Evolutionary conservation across 2,329 filamentous ascomycete genomes (phyloP).

Genomic region (Phialemoniopsis sp.): DNA sequence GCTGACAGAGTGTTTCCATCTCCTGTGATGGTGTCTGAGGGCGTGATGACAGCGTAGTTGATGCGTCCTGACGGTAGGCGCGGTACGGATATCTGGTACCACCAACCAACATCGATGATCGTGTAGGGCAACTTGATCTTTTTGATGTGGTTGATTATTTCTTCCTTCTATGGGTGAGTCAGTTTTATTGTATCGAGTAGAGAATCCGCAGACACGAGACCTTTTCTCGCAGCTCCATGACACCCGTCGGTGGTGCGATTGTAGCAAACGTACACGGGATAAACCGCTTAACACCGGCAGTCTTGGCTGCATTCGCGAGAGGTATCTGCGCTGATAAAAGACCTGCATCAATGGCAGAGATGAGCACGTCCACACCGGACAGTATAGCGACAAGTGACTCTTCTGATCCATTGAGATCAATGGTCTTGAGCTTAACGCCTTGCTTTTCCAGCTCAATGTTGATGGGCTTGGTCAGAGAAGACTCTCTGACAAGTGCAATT

Average conservation of each 20-base stretch:
- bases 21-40: conserved; percentile 32
- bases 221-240: conserved; percentile 9
- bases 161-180: conserved; percentile 36
- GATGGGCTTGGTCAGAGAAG: conserved; percentile 1
- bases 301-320: conserved; percentile 21
- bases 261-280: conserved; percentile 12
- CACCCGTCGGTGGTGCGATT: conserved; percentile 6
- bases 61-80: conserved; percentile 21
- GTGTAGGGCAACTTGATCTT: conserved; percentile 47
- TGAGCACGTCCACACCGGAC: conserved; percentile 19
- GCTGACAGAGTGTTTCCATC: conserved; percentile 37
- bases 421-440: conserved; percentile 1
- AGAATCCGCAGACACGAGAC: too few relatives aligned
- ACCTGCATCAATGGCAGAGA: conserved; percentile 16
- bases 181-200: not conserved
- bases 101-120: conserved; percentile 54
- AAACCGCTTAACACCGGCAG: conserved; percentile 21
- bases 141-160: conserved; percentile 43
- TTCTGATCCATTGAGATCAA: conserved; percentile 1
- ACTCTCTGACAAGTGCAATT: conserved; percentile 1
- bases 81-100: conserved; percentile 42
- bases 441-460: not conserved
- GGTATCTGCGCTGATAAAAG: conserved; percentile 11
- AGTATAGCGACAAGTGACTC: conserved; percentile 14
- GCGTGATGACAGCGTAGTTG: conserved; percentile 34